phyloP scores from a whole-genome alignment of 148 eudicot genomes.

The Selenicereus undatus region DNA sequence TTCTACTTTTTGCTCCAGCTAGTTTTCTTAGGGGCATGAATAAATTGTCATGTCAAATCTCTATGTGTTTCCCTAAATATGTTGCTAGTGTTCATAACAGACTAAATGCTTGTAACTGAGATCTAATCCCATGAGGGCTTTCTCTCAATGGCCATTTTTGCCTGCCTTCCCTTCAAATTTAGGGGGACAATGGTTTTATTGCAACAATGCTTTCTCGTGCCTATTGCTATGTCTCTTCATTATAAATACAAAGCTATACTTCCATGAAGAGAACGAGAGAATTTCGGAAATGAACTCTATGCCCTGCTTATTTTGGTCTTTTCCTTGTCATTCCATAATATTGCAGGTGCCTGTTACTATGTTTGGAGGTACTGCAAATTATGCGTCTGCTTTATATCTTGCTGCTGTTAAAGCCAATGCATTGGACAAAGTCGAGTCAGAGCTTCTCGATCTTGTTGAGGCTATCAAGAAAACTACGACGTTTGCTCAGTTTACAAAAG shows the following conservation, averaged over 20 bases:
- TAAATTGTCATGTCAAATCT: too few species aligned
- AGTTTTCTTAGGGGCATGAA: not conserved
- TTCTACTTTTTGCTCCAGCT: too few species aligned
- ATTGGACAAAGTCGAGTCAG: constrained; percentile 72
- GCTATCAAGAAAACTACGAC: constrained; percentile 53
- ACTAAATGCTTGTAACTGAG: too few species aligned
- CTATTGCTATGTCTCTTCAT: not conserved
- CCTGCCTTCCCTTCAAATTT: too few species aligned
- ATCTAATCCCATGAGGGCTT: not conserved
- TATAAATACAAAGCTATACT: not conserved
- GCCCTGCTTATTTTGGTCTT: not conserved
- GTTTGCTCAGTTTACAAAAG: constrained; percentile 75
- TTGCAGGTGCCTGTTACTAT: constrained; percentile 69
- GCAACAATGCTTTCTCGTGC: not conserved
- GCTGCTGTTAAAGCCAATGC: constrained; percentile 61
- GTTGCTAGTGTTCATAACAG: too few species aligned
- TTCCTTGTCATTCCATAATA: not conserved
- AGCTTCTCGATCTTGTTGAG: constrained; percentile 57
- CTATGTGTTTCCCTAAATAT: too few species aligned
- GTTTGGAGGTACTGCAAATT: constrained; percentile 82
- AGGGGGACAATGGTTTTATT: not conserved
- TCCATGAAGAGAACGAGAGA: not conserved
- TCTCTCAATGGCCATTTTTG: not conserved
- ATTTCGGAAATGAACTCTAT: not conserved
- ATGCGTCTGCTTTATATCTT: constrained; percentile 76